Base-by-base conservation (phyloP, 1,284 basidiomycete species). In the Sporisorium reilianum region DNA sequence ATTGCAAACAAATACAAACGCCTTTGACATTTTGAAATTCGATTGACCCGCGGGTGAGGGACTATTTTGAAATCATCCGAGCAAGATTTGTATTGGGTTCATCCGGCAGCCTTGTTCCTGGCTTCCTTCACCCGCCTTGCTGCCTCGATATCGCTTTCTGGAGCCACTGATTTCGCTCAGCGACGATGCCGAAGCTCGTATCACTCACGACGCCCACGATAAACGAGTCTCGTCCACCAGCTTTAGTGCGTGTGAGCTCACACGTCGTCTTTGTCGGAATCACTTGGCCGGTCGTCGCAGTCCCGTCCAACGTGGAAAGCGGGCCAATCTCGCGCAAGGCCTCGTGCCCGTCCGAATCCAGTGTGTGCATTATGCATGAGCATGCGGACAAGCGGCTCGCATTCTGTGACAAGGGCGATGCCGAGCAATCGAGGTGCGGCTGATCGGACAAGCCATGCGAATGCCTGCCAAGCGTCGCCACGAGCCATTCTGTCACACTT, bases 261-360 rank as follows among this genome's bases (percentile, higher is more conserved):
- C n/a, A n/a, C 38, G 38, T 38, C 18, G 18, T 18, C 34, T 30
- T 6, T 30, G 8, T 3, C 36, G 36, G 36, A 4, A 38, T 5
- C 11, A 8, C 7, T 46, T 46, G 14, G 46, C 46, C 26, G 46
- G 53, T 51, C 53, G 53, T 63, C 60, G 60, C 60, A 55, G n/a
- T 28, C 32, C 60, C 60, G 54, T 41, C 38, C 5, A 63, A 40
- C 54, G 41, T 45, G 53, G 60, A 28, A 62, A 42, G 14, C 5
- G 18, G 8, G 23, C 45, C 26, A 45, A 45, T n/a, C 20, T 41
- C 38, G 38, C 44, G 23, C 44, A 46, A 30, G n/a, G 26, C 46
- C 20, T 6, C 9, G 38, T 10, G 38, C n/a, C 16, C 18, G 4
- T 38, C 36, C 36, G 36, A 16, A 38, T 38, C 32, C 18, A 38